A percentile compares a stretch with the other conserved stretches of the same genome.
Evolutionary conservation across 495 filamentous ascomycete species (phyloP).

Genomic region (Cercophora scortea): DNA sequence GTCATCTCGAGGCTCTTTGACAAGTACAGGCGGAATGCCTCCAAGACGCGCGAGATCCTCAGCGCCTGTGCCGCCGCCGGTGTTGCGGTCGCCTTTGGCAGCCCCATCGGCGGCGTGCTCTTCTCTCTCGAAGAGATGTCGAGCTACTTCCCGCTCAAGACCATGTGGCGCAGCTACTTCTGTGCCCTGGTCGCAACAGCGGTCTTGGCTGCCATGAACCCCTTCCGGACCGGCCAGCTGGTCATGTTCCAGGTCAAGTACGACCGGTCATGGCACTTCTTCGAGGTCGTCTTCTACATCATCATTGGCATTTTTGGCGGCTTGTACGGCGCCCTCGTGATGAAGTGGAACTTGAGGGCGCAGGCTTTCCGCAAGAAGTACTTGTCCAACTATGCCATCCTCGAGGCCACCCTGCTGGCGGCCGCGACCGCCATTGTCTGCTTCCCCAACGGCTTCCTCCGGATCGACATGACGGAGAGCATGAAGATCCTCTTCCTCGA

Average conservation of each 20-base stretch:
- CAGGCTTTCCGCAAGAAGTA: conserved; percentile 96
- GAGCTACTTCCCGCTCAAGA: conserved; percentile 95
- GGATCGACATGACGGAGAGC: conserved; percentile 98
- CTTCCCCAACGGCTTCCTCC: conserved; percentile 91
- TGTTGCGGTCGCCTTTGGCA: conserved; percentile 94
- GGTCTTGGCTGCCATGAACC: conserved; percentile 92
- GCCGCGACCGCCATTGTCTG: conserved; percentile 80
- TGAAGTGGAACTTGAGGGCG: conserved; percentile 92
- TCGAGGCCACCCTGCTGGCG: conserved; percentile 83
- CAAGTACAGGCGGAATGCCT: conserved; percentile 88
- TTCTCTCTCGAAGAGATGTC: conserved; percentile 99
- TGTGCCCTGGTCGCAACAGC: conserved; percentile 95
- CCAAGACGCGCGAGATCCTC: conserved; percentile 90
- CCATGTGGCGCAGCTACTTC: conserved; percentile 96
- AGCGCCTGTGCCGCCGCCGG: conserved; percentile 92
- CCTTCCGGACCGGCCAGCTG: conserved; percentile 93
- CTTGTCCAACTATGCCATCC: conserved; percentile 70
- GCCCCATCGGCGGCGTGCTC: conserved; percentile 91
- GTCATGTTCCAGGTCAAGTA: conserved; percentile 99
- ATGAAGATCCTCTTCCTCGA: conserved; percentile 97
- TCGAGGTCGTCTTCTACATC: conserved; percentile 89
- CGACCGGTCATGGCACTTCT: conserved; percentile 96
- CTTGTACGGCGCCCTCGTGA: conserved; percentile 92
- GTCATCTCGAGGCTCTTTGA: conserved; percentile 89
- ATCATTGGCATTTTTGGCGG: conserved; percentile 90